A percentile compares a stretch with the other conserved stretches of the same genome.
These are phyloP conservation scores for Harrya chromipes DNA, from an alignment of 768 basidiomycete species.

Conservation along the genomic window DNA sequence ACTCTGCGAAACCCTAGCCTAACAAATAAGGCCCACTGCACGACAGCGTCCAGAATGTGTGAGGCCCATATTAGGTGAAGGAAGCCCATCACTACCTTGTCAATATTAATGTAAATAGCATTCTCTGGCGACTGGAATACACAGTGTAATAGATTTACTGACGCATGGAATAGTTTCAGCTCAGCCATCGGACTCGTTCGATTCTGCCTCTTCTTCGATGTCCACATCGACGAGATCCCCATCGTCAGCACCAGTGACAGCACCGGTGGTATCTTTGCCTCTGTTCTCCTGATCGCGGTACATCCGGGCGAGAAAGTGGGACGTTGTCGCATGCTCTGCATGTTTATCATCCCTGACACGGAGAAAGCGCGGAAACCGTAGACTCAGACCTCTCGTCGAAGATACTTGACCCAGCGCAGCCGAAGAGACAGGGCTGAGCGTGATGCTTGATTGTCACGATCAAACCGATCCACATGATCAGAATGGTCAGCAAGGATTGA, in stretches of 20 bases:
- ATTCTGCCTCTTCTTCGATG: too few relatives aligned
- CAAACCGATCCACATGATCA: background rate
- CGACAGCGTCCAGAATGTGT: too few relatives aligned
- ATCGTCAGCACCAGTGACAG: conserved; percentile 47
- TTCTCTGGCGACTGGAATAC: too few relatives aligned
- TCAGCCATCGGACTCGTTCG: too few relatives aligned
- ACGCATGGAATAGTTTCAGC: too few relatives aligned
- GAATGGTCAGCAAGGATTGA: conserved; percentile 5
- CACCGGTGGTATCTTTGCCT: conserved; percentile 17
- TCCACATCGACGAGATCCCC: too few relatives aligned
- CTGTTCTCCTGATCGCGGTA: conserved; percentile 60
- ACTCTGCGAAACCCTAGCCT: too few relatives aligned
- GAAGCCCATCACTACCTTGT: too few relatives aligned
- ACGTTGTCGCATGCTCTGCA: conserved; percentile 69
- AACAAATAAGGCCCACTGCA: too few relatives aligned
- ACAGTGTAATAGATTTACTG: too few relatives aligned
- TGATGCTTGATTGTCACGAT: conserved; percentile 48
- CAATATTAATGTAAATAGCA: too few relatives aligned
- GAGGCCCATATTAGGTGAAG: too few relatives aligned
- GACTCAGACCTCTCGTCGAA: conserved; percentile 61
- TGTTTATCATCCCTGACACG: conserved; percentile 69
- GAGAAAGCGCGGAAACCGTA: conserved; percentile 89
- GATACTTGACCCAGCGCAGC: conserved; percentile 68
- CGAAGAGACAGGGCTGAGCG: conserved; percentile 80
- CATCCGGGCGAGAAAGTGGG: conserved; percentile 65